Conservation (phyloP, 768 basidiomycete genomes). For the Serendipita sp. region DNA sequence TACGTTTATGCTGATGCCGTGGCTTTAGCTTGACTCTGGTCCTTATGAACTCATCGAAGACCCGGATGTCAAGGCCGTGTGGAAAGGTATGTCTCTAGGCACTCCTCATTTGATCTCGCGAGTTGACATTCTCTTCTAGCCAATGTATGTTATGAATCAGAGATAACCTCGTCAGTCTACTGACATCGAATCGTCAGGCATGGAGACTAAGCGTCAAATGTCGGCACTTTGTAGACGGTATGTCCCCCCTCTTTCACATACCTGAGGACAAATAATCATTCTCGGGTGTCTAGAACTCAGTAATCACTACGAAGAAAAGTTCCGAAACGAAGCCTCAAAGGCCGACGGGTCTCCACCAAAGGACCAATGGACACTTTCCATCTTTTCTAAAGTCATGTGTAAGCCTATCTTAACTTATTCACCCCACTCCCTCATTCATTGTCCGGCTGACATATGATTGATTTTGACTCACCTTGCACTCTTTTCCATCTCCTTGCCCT, state of each 20-base stretch:
- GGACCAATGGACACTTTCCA: slow-evolving; percentile 3
- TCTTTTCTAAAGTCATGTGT: slow-evolving; percentile 7
- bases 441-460: no score
- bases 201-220: slow-evolving; percentile 5
- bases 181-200: not conserved
- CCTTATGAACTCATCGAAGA: slow-evolving; percentile 1
- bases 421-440: no score
- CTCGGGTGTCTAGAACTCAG: not conserved
- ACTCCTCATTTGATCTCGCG: not conserved
- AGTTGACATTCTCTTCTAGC: no score
- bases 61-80: not conserved
- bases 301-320: slow-evolving; percentile 4
- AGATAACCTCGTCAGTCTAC: no score
- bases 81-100: not conserved
- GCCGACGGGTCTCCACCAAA: not conserved
- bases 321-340: not conserved
- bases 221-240: slow-evolving; percentile 5
- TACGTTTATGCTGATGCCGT: not conserved
- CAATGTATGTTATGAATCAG: no score
- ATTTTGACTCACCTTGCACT: no score
- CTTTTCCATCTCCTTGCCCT: no score
- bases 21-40: not conserved
- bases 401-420: not conserved
- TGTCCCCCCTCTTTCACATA: not conserved
- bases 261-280: no score